Percentiles rank a stretch among this genome's conserved stretches.
These are phyloP conservation scores for Hygrophoropsis aurantiaca DNA, from an alignment of 768 basidiomycete species.

Conservation along the genomic window DNA sequence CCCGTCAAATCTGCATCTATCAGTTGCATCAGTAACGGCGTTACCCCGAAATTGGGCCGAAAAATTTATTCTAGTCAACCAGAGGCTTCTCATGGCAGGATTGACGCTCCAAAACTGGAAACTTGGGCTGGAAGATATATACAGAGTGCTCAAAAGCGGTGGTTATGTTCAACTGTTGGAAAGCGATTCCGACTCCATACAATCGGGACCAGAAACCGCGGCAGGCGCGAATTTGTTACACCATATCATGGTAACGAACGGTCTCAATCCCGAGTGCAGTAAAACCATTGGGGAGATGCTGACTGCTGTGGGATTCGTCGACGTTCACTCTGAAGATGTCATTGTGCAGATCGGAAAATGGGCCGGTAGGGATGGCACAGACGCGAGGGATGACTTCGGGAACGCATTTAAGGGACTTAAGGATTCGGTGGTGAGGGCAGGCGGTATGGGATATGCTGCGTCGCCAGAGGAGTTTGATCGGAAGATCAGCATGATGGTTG, in stretches of 20 bases:
- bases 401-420: constrained; percentile 21
- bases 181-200: no score
- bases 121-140: constrained; percentile 22
- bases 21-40: no score
- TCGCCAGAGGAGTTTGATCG: no score
- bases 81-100: no score
- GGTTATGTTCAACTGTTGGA: constrained; percentile 34
- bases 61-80: no score
- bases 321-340: constrained; percentile 17
- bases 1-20: constrained; percentile 14
- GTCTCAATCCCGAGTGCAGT: no score
- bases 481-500: constrained; percentile 11
- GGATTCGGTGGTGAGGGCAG: no score
- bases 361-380: constrained; percentile 22
- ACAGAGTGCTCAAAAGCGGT: constrained; percentile 30
- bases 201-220: no score
- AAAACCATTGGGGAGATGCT: constrained; percentile 18
- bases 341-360: constrained; percentile 20
- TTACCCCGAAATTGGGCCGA: no score
- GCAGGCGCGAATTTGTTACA: no score
- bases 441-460: no score
- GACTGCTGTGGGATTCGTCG: constrained; percentile 14
- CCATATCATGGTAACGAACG: no score
- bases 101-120: constrained; percentile 30
- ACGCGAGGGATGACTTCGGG: constrained; percentile 13